phyloP scores from a whole-genome alignment of 495 filamentous ascomycete species.

The Hypoxylon perforatum region DNA sequence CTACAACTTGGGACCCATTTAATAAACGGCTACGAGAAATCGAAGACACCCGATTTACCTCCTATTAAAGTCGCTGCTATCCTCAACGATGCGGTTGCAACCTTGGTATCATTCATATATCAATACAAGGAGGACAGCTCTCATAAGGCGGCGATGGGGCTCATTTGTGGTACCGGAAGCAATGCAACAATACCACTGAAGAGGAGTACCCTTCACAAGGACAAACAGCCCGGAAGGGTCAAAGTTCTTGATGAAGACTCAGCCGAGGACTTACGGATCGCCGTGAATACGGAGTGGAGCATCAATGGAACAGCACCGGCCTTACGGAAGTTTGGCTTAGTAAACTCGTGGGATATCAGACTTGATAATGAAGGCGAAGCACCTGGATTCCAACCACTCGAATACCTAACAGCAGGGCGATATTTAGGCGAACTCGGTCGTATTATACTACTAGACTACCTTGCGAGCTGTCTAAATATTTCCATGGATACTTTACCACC shows the following conservation, averaged over 20 bases:
- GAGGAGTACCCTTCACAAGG: conserved; percentile 69
- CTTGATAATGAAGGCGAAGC: conserved; percentile 73
- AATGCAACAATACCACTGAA: conserved; percentile 84
- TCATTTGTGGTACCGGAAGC: conserved; percentile 85
- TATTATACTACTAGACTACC: conserved; percentile 74
- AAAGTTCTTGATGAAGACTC: conserved; percentile 70
- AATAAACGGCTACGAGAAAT: conserved; percentile 71
- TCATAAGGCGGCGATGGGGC: conserved; percentile 73
- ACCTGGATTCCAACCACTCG: conserved; percentile 86
- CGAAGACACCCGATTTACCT: conserved; percentile 63
- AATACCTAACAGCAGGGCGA: conserved; percentile 87
- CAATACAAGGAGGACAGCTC: conserved; percentile 56
- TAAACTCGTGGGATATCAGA: conserved; percentile 76
- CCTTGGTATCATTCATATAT: conserved; percentile 80
- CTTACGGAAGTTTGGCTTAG: conserved; percentile 69
- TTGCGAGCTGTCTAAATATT: conserved; percentile 58
- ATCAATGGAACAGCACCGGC: conserved; percentile 78
- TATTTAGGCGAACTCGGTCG: conserved; percentile 88
- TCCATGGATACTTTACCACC: conserved; percentile 62
- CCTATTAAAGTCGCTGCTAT: conserved; percentile 78
- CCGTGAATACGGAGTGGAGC: conserved; percentile 89
- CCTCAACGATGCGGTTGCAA: conserved; percentile 84
- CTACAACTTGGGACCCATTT: conserved; percentile 78
- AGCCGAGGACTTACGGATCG: conserved; percentile 67
- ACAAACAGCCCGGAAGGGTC: conserved; percentile 63